phyloP scores from a whole-genome alignment of 331 rosid genomes.

The Malus hybrid region DNA sequence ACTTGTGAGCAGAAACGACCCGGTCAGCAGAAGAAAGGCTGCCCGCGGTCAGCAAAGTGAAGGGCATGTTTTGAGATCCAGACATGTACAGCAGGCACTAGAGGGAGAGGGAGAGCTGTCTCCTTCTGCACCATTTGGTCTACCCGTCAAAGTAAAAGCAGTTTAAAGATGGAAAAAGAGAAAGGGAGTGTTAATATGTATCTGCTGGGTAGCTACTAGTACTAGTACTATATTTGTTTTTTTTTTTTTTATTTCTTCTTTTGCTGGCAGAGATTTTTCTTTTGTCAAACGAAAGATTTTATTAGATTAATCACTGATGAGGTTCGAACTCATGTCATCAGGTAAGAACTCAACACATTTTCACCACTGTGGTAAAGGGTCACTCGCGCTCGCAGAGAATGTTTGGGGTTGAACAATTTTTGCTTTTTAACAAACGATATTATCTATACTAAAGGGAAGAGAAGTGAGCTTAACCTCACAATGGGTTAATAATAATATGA shows the following conservation, averaged over 20 bases:
- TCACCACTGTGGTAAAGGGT: fast-evolving
- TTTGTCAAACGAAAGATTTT: too few species aligned
- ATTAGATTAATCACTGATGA: too few species aligned
- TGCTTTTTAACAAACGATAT: too few species aligned
- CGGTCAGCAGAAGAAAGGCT: constrained; percentile 62
- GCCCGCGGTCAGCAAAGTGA: constrained; percentile 67
- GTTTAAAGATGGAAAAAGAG: constrained; percentile 54
- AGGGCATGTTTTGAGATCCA: constrained; percentile 27
- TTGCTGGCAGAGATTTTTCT: constrained; percentile 37
- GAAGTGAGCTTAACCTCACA: too few species aligned
- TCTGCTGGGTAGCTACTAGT: constrained; percentile 5
- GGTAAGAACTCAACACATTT: too few species aligned
- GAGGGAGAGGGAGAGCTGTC: constrained; percentile 9
- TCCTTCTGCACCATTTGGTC: constrained; percentile 45
- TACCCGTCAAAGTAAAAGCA: constrained; percentile 69
- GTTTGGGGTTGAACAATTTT: constrained; percentile 29
- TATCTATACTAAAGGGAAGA: too few species aligned
- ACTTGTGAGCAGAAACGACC: constrained; percentile 20
- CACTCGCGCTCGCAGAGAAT: constrained; percentile 18
- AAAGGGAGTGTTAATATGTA: constrained; percentile 39
- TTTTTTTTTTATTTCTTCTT: constrained; percentile 12
- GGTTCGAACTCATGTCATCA: fast-evolving
- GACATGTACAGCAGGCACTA: neutral
- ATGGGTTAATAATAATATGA: too few species aligned
- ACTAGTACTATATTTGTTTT: neutral